These are phyloP conservation scores for Malus sylvestris DNA, from an alignment of 306 rosid genomes.

Conservation along the genomic window DNA sequence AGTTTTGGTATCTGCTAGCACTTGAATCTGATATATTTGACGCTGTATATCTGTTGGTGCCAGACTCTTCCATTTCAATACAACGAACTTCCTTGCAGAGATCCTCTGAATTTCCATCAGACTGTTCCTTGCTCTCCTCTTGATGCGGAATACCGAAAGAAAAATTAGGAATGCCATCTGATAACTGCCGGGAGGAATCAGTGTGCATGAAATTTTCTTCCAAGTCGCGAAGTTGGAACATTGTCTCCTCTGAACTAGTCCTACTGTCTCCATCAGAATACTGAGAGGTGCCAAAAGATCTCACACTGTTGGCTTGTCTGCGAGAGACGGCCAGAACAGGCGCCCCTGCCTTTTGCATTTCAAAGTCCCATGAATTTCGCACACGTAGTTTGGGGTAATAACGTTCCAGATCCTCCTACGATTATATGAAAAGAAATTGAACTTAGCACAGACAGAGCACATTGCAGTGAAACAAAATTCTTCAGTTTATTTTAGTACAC, in stretches of 20 bases:
- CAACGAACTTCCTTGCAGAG: conserved; percentile 75
- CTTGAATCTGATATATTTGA: conserved; percentile 36
- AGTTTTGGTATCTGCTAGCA: conserved; percentile 34
- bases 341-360: conserved; percentile 32
- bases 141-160: conserved; percentile 25
- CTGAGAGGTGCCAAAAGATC: conserved; percentile 68
- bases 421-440: conserved; percentile 13
- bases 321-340: conserved; percentile 25
- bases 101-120: conserved; percentile 44
- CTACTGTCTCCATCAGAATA: conserved; percentile 65
- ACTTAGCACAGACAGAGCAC: conserved; percentile 13
- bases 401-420: conserved; percentile 46
- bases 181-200: conserved; percentile 34
- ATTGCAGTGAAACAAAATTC: conserved; percentile 8
- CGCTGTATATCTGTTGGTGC: conserved; percentile 24
- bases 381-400: conserved; percentile 57
- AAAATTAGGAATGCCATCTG: conserved; percentile 28
- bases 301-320: conserved; percentile 30
- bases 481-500: conserved; percentile 17
- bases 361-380: conserved; percentile 53
- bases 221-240: conserved; percentile 57
- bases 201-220: conserved; percentile 40
- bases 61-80: conserved; percentile 54
- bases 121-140: conserved; percentile 45
- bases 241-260: conserved; percentile 57